Evolutionary conservation across 2,329 filamentous ascomycete species (phyloP), one percentile per base, ranked within the genome.

Genomic region (Fusarium oxysporum): DNA sequence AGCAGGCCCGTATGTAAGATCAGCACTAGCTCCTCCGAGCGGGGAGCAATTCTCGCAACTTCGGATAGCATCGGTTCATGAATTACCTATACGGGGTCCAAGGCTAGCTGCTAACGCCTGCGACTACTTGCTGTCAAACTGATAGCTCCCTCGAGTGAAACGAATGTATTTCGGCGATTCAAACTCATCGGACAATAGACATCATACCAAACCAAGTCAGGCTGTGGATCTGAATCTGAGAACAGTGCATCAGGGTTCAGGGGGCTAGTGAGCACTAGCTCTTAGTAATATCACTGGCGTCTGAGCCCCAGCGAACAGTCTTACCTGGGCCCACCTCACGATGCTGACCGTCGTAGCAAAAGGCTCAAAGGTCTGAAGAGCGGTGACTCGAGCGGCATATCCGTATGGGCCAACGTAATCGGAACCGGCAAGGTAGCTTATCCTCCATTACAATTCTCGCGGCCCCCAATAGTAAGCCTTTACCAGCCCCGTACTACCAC

Each of bases 281-380:
- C 33, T 12, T 53, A 3, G 9, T 3, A 17, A 35, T 9, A 11
- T 5, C 8, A 35, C 17, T 19, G 23, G 17, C 12, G 32, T 25
- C 48, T 7, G 17, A 19, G 21, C 6, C 5, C 35, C 5, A 23
- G 6, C 4, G 9, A 9, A 1, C 8, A 2, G 35, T 30, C 51
- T 40, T 21, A n/a, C 53, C 9, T 33, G 2, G 7, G 4, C 25
- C n/a, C 30, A 17, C 30, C 19, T 5, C n/a, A 9, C 12, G 53
- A 25, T 33, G 54, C 17, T 45, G 11, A 25, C 53, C 2, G 0
- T 11, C 6, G 6, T 16, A 11, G 11, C 8, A 12, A 33, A 10
- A 6, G 13, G 10, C 12, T 0, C 9, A n/a, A 16, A 35, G 0
- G 10, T 4, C 1, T 5, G 4, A 57, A 13, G 1, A 10, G n/a